These are phyloP conservation scores for Camellia sinensis DNA, from an alignment of 148 eudicot genomes.

Conservation along the genomic window DNA sequence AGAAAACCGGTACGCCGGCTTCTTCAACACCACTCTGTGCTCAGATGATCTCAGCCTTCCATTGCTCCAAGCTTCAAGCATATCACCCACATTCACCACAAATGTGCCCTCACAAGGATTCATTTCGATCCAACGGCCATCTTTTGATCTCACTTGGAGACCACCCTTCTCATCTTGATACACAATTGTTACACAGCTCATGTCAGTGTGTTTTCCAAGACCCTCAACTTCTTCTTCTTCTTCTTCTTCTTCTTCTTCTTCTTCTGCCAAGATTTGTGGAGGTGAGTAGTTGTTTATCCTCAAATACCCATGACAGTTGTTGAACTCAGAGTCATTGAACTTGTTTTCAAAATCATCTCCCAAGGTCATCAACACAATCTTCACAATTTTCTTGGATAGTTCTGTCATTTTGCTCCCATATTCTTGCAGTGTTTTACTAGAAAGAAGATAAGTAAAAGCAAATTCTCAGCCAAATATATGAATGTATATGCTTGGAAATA, in stretches of 20 bases:
- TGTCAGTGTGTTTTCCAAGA: slow-evolving; percentile 86
- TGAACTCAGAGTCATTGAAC: slow-evolving; percentile 54
- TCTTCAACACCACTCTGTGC: slow-evolving; percentile 68
- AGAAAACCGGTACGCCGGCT: slow-evolving; percentile 51
- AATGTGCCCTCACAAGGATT: slow-evolving; percentile 57
- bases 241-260: slow-evolving; percentile 38
- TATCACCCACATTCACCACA: slow-evolving; percentile 79
- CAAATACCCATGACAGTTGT: slow-evolving; percentile 66
- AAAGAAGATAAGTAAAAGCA: slow-evolving; percentile 6
- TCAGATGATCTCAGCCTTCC: slow-evolving; percentile 72
- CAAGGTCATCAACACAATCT: slow-evolving; percentile 48
- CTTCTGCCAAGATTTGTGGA: slow-evolving; percentile 35
- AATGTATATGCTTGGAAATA: background rate
- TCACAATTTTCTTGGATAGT: slow-evolving; percentile 49
- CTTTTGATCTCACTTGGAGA: slow-evolving; percentile 73
- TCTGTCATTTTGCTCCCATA: slow-evolving; percentile 69
- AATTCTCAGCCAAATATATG: background rate
- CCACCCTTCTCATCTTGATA: slow-evolving; percentile 78
- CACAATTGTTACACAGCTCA: slow-evolving; percentile 80
- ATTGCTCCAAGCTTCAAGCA: slow-evolving; percentile 93
- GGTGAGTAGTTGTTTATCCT: slow-evolving; percentile 72
- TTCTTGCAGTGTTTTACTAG: slow-evolving; percentile 58
- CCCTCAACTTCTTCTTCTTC: slow-evolving; percentile 60
- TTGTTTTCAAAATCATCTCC: slow-evolving; percentile 52
- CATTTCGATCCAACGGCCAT: slow-evolving; percentile 65